phyloP scores from a whole-genome alignment of 345 rosid species.

The Rhodomyrtus tomentosa region DNA sequence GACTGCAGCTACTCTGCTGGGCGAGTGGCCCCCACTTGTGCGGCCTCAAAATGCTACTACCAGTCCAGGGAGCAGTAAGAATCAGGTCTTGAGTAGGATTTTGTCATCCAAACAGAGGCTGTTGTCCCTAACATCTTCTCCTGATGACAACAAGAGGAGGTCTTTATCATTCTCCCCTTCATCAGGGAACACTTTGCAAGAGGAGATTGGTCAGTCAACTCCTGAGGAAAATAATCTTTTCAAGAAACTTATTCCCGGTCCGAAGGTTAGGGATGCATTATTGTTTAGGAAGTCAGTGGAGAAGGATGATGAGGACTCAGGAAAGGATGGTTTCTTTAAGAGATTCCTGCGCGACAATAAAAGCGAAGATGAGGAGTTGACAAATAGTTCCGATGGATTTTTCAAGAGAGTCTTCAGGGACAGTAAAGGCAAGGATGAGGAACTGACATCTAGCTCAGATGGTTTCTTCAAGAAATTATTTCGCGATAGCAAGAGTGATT shows the following conservation, averaged over 20 bases:
- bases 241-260: slow-evolving; percentile 86
- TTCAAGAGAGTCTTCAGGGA: slow-evolving; percentile 72
- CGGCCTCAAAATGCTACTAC: slow-evolving; percentile 34
- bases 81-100: slow-evolving; percentile 74
- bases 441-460: slow-evolving; percentile 49
- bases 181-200: slow-evolving; percentile 40
- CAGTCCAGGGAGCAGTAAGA: slow-evolving; percentile 69
- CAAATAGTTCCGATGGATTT: slow-evolving; percentile 63
- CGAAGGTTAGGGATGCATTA: slow-evolving; percentile 89
- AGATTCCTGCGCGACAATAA: slow-evolving; percentile 76
- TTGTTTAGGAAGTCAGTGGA: slow-evolving; percentile 90
- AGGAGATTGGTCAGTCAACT: slow-evolving; percentile 54
- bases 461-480: slow-evolving; percentile 75
- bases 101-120: slow-evolving; percentile 84
- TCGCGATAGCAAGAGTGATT: slow-evolving; percentile 48
- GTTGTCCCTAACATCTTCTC: slow-evolving; percentile 72
- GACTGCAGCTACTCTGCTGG: slow-evolving; percentile 92
- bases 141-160: slow-evolving; percentile 43
- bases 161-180: slow-evolving; percentile 63
- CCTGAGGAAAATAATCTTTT: slow-evolving; percentile 80
- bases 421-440: slow-evolving; percentile 58
- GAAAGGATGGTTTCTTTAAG: slow-evolving; percentile 93
- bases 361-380: slow-evolving; percentile 71
- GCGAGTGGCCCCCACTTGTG: slow-evolving; percentile 84
- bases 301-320: slow-evolving; percentile 81